Evolutionary conservation across 2,329 filamentous ascomycete species (phyloP).

Genomic region (Trichothecium roseum): DNA sequence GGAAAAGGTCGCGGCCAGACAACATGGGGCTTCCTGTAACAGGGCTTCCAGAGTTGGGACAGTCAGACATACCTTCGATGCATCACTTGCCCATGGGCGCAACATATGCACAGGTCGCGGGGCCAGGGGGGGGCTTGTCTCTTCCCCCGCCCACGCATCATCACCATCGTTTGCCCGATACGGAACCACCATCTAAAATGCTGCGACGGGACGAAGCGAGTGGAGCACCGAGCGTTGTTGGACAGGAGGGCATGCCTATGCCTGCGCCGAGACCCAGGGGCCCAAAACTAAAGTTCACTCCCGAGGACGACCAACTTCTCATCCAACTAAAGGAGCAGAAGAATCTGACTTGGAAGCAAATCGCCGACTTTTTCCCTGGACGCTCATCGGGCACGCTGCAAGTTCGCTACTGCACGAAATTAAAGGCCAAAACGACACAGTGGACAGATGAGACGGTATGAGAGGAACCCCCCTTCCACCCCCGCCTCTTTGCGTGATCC

Average conservation of each 20-base stretch:
- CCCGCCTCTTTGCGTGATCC: neutral
- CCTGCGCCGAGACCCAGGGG: slow-evolving; percentile 73
- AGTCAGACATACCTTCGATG: slow-evolving; percentile 44
- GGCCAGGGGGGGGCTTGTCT: slow-evolving; percentile 10
- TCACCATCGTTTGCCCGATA: slow-evolving; percentile 70
- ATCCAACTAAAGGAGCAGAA: slow-evolving; percentile 92
- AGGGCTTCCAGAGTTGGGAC: slow-evolving; percentile 41
- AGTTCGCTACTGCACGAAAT: slow-evolving; percentile 88
- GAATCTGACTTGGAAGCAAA: slow-evolving; percentile 94
- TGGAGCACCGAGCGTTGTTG: slow-evolving; percentile 74
- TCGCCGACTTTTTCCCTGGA: slow-evolving; percentile 90
- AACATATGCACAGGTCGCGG: slow-evolving; percentile 35
- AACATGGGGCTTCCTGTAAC: slow-evolving; percentile 46
- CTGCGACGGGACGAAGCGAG: slow-evolving; percentile 48
- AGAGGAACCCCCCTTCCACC: slow-evolving; percentile 10
- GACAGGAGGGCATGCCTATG: slow-evolving; percentile 75
- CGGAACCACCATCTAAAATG: slow-evolving; percentile 59
- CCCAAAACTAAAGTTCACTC: slow-evolving; percentile 88
- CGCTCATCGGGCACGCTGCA: slow-evolving; percentile 84
- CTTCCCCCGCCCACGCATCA: slow-evolving; percentile 55
- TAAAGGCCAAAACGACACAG: slow-evolving; percentile 85
- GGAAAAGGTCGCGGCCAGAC: slow-evolving; percentile 46
- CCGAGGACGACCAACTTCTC: slow-evolving; percentile 79
- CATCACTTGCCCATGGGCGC: slow-evolving; percentile 42
- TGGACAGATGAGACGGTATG: slow-evolving; percentile 92